phyloP scores from a whole-genome alignment of 495 filamentous ascomycete species.

The Penicillium herquei region DNA sequence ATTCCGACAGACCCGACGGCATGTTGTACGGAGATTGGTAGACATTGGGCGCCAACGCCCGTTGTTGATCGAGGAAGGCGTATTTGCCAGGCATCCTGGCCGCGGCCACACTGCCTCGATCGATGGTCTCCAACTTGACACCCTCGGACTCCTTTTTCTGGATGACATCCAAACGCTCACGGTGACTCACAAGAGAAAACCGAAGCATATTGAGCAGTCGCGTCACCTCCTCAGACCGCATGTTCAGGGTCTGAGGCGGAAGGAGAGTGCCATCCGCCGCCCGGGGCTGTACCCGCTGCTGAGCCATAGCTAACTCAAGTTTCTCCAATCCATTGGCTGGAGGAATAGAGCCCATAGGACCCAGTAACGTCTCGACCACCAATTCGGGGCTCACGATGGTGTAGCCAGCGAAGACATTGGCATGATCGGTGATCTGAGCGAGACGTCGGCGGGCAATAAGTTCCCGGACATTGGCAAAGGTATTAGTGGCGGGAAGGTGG shows the following conservation, averaged over 20 bases:
- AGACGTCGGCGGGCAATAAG: conserved; percentile 50
- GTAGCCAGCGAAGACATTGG: conserved; percentile 50
- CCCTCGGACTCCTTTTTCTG: conserved; percentile 45
- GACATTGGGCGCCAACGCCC: conserved; percentile 40
- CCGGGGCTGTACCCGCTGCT: conserved; percentile 47
- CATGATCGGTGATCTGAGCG: conserved; percentile 50
- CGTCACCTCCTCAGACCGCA: conserved; percentile 48
- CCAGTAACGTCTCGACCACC: conserved; percentile 48
- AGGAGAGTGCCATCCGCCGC: conserved; percentile 43
- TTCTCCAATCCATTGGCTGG: conserved; percentile 47
- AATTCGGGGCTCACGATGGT: conserved; percentile 47
- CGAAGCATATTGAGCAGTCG: conserved; percentile 48
- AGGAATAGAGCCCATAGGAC: conserved; percentile 48
- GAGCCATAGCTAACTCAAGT: conserved; percentile 48
- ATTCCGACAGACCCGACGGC: conserved; percentile 46
- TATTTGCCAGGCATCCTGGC: conserved; percentile 43
- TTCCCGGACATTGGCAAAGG: conserved; percentile 50
- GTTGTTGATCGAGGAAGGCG: conserved; percentile 46
- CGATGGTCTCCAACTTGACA: conserved; percentile 35
- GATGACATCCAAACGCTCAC: conserved; percentile 45
- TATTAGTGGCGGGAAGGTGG: conserved; percentile 42
- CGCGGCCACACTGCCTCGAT: conserved; percentile 31
- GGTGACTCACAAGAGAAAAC: conserved; percentile 47
- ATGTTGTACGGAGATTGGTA: conserved; percentile 52
- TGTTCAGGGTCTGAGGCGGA: conserved; percentile 45